phyloP scores from a whole-genome alignment of 805 yeast species.

The Yarrowia keelungensis region DNA sequence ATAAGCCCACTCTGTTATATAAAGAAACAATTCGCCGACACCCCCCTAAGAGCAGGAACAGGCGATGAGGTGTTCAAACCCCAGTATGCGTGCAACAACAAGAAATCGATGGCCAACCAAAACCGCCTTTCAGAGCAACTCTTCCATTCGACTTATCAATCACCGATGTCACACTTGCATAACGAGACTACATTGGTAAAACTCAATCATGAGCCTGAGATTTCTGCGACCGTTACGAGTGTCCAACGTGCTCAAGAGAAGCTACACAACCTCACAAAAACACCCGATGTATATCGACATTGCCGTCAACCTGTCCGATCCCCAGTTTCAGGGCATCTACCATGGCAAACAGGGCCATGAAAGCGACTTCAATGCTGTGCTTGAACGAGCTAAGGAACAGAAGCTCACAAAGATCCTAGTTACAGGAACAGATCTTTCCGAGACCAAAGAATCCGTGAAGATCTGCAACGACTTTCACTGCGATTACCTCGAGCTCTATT shows the following conservation, averaged over 20 bases:
- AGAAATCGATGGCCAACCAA: too few species aligned
- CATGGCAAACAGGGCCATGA: constrained; percentile 73
- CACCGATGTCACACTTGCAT: background rate
- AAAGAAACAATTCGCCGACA: background rate
- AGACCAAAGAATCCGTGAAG: constrained; percentile 66
- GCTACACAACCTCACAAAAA: constrained; percentile 26
- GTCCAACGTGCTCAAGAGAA: constrained; percentile 3
- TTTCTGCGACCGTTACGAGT: constrained; percentile 2
- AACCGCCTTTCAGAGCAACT: too few species aligned
- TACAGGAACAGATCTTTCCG: constrained; percentile 81
- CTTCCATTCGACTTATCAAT: too few species aligned
- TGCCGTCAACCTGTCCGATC: constrained; percentile 84
- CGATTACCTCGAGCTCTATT: constrained; percentile 51
- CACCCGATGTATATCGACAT: constrained; percentile 50
- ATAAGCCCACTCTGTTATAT: background rate
- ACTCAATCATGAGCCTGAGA: constrained; percentile 24
- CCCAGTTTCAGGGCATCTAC: constrained; percentile 84
- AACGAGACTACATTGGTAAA: background rate
- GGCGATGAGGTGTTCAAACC: constrained; percentile 30
- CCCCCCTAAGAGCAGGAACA: constrained; percentile 39
- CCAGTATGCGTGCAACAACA: too few species aligned
- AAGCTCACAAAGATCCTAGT: constrained; percentile 75
- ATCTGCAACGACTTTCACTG: constrained; percentile 55
- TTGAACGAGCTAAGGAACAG: constrained; percentile 68
- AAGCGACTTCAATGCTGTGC: constrained; percentile 67